A percentile compares a stretch with the other conserved stretches of the same genome.
These are phyloP conservation scores for Petrea volubilis DNA, from an alignment of 257 asterid genomes.

Conservation along the genomic window DNA sequence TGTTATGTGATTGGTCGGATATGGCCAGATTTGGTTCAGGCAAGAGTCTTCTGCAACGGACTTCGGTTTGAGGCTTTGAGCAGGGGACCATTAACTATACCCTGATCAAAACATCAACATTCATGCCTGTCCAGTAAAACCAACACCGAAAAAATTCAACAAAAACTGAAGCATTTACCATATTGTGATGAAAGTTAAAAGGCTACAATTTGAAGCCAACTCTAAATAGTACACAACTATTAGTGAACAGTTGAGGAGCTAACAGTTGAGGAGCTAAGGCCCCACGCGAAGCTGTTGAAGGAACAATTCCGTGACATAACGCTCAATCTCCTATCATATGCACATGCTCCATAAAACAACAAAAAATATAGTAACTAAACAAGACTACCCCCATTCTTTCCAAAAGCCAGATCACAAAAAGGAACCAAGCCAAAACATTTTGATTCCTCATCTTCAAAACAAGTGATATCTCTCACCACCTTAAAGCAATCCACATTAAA, in stretches of 20 bases:
- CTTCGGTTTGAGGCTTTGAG: too few species aligned
- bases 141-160: too few species aligned
- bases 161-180: neutral
- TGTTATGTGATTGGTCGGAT: too few species aligned
- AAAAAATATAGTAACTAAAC: neutral
- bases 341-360: neutral
- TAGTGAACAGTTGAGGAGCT: too few species aligned
- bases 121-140: neutral
- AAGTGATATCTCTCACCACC: neutral
- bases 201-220: neutral
- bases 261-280: too few species aligned
- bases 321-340: too few species aligned
- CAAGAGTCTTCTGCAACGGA: too few species aligned
- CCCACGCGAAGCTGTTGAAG: too few species aligned
- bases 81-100: too few species aligned
- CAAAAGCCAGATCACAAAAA: constrained; percentile 5
- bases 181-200: neutral
- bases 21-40: too few species aligned
- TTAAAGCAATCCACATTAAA: constrained; percentile 21
- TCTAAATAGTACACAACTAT: too few species aligned
- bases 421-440: neutral
- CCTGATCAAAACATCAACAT: neutral
- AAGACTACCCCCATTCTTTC: neutral
- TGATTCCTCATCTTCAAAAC: neutral
- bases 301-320: too few species aligned